phyloP scores from a whole-genome alignment of 2,329 filamentous ascomycete species.

The Neofusicoccum sp. region DNA sequence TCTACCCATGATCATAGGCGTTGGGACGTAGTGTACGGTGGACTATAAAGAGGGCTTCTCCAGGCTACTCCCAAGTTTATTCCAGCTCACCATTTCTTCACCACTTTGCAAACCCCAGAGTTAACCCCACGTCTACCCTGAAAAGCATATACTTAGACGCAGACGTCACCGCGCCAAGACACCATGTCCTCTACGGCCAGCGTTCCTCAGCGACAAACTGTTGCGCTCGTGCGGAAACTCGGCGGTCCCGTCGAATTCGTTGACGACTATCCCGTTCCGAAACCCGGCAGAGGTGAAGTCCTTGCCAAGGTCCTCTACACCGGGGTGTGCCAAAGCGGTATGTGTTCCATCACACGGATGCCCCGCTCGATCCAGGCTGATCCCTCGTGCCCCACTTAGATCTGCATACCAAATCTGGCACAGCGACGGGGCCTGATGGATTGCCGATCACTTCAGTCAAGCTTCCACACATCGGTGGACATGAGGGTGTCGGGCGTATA shows the following conservation, averaged over 20 bases:
- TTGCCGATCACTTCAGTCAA: slow-evolving; percentile 46
- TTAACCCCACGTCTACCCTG: no score
- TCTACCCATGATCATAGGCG: no score
- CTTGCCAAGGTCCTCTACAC: slow-evolving; percentile 47
- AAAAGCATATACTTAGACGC: no score
- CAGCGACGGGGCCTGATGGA: slow-evolving; percentile 35
- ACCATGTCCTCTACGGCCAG: no score
- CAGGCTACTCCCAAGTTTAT: no score
- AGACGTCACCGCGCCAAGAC: no score
- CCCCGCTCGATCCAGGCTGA: slow-evolving; percentile 25
- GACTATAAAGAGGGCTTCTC: no score
- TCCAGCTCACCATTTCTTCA: no score
- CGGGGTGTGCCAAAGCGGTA: slow-evolving; percentile 47
- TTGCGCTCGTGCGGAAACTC: slow-evolving; percentile 25
- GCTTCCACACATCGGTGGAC: slow-evolving; percentile 28
- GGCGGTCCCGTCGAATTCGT: slow-evolving; percentile 42
- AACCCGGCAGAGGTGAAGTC: slow-evolving; percentile 42
- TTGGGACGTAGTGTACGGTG: no score
- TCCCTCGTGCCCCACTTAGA: slow-evolving; percentile 13
- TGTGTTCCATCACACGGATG: slow-evolving; percentile 17
- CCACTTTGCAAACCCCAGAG: no score
- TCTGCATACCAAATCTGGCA: slow-evolving; percentile 32
- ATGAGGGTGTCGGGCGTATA: not conserved
- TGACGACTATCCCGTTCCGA: slow-evolving; percentile 43
- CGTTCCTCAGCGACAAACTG: not conserved